These are phyloP conservation scores for Boechera stricta DNA, from an alignment of 345 rosid species.

Conservation along the genomic window DNA sequence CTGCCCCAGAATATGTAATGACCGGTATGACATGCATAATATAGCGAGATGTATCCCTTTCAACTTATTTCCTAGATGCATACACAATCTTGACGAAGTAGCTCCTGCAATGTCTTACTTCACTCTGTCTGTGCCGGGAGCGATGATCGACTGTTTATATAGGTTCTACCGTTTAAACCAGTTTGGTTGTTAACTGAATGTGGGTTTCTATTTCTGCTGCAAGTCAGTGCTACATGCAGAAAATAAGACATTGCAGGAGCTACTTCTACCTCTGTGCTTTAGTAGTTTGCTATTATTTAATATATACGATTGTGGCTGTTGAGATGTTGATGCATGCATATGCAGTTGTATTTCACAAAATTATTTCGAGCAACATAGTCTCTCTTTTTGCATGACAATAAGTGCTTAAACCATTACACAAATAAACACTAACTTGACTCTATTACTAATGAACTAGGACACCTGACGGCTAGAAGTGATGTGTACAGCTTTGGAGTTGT, in stretches of 20 bases:
- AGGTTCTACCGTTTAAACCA: conserved; percentile 9
- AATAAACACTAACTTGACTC: conserved; percentile 32
- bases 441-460: conserved; percentile 62
- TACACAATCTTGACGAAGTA: not conserved
- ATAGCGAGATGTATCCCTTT: conserved; percentile 1
- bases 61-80: conserved; percentile 14
- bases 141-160: conserved; percentile 6
- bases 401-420: conserved; percentile 17
- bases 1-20: conserved; percentile 97
- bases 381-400: conserved; percentile 15
- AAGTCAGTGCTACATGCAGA: not conserved
- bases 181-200: conserved; percentile 18
- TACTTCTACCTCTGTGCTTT: conserved; percentile 19
- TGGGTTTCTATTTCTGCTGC: conserved; percentile 4
- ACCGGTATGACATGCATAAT: conserved; percentile 65
- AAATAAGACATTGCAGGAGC: not conserved
- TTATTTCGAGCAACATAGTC: not conserved
- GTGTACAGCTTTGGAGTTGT: conserved; percentile 98
- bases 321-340: conserved; percentile 22
- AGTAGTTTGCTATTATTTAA: conserved; percentile 13
- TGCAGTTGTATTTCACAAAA: not conserved
- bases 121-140: not conserved
- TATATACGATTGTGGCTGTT: not conserved
- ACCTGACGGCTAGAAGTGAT: conserved; percentile 92
- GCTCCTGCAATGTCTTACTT: conserved; percentile 9